Conservation (phyloP, 164 flowering plant genomes). For the Chloranthus sessilifolius region DNA sequence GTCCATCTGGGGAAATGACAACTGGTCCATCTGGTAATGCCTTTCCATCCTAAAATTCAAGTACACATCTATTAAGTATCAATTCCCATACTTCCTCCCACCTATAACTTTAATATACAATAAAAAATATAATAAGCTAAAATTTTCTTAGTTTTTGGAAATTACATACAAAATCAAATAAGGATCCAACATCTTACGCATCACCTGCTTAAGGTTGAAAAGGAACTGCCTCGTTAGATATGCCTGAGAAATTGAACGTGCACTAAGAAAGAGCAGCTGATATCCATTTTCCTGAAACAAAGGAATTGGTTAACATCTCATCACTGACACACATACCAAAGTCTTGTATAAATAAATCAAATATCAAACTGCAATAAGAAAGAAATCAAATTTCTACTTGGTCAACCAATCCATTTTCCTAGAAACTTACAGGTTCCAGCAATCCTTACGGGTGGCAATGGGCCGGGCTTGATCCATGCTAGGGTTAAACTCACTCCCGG, state of each 20-base stretch:
- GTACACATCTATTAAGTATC: not conserved
- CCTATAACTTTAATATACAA: not conserved
- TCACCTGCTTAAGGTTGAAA: conserved; percentile 87
- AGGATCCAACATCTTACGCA: not conserved
- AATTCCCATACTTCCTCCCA: not conserved
- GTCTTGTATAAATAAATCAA: no score
- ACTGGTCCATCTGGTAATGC: conserved; percentile 95
- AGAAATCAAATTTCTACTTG: no score
- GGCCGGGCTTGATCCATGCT: no score
- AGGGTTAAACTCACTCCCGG: no score
- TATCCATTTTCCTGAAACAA: conserved; percentile 87
- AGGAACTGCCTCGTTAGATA: conserved; percentile 78
- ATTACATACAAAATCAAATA: not conserved
- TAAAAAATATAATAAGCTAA: not conserved
- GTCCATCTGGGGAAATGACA: conserved; percentile 98
- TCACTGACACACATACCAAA: not conserved
- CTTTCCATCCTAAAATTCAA: conserved; percentile 71
- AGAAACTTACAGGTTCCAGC: no score
- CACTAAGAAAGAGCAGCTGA: conserved; percentile 91
- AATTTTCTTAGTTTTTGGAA: not conserved
- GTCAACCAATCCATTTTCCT: no score
- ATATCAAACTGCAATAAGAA: no score
- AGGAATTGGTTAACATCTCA: not conserved
- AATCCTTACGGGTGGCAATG: no score
- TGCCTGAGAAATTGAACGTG: conserved; percentile 95